Base-by-base conservation (phyloP, 108 stramenopile genomes). In the Cyclotella atomus region DNA sequence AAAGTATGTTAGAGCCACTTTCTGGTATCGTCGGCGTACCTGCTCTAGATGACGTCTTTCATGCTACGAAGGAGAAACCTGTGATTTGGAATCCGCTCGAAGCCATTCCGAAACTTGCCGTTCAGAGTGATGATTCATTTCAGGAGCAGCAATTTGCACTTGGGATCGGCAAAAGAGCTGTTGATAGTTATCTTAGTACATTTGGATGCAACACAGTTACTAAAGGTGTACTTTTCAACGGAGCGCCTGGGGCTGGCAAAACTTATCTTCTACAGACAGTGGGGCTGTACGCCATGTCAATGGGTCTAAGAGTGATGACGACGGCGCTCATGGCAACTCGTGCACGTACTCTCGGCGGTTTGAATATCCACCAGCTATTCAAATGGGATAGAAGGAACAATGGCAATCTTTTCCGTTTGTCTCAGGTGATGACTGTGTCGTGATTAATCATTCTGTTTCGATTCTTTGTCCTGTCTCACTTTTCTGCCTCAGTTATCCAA, bases 321-420 rank as follows among this genome's bases (percentile, higher is more conserved):
- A 66, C 74, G 14, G 33, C 56, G 1, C 21, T 75, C 15, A 75
- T 75, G 74, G 64, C 55, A n/a, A 50, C 67, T 33, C 41, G 74
- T 15, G 65, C 74, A 25, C 25, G 17, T 17, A 38, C 52, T 25
- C 23, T 74, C 1, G 73, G 54, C 3, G 73, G 73, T 3, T 25
- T 59, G 15, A 65, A 67, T 41, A 20, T 75, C 10, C 74, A 75
- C 29, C 50, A 59, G 24, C 29, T 75, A 0, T 30, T 75, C 21
- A 34, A 47, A 20, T 41, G 57, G 16, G 2, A 32, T 14, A n/a
- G 9, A 38, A 57, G 35, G 30, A 21, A 20, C 21, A 6, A 2
- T 2, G 54, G 38, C 24, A 57, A 67, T 67, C 16, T 50, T 20
- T 67, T 33, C 20, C 45, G 66, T 29, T 2, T 53, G 4, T 49